phyloP scores from a whole-genome alignment of 1,139 yeast genomes.

The Diutina rugosa region DNA sequence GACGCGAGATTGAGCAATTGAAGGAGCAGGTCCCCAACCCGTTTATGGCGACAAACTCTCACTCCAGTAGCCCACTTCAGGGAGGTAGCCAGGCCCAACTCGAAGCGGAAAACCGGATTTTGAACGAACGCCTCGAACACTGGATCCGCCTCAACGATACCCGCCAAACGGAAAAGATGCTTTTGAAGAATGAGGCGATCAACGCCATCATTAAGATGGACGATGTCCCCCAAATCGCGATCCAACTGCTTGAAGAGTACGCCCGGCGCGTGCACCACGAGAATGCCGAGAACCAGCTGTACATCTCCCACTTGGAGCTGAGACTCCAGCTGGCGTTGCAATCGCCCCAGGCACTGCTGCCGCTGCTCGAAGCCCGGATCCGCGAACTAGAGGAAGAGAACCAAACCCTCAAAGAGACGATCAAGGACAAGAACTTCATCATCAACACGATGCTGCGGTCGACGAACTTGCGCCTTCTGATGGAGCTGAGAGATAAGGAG shows the following conservation, averaged over 20 bases:
- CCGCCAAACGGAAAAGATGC: slow-evolving; percentile 40
- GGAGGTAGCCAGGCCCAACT: slow-evolving; percentile 18
- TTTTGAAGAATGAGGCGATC: slow-evolving; percentile 40
- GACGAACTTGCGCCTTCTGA: slow-evolving; percentile 35
- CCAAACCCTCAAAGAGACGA: slow-evolving; percentile 43
- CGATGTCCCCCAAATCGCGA: slow-evolving; percentile 21
- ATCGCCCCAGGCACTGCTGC: slow-evolving; percentile 3
- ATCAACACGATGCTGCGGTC: slow-evolving; percentile 62
- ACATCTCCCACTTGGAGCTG: slow-evolving; percentile 48
- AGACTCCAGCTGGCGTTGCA: slow-evolving; percentile 23
- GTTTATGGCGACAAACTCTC: not conserved
- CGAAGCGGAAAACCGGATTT: slow-evolving; percentile 46
- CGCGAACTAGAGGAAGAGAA: slow-evolving; percentile 65
- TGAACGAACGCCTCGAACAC: slow-evolving; percentile 61
- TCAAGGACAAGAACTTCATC: slow-evolving; percentile 63
- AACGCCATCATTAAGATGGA: slow-evolving; percentile 34
- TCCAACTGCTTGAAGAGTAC: slow-evolving; percentile 35
- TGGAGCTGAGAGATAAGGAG: slow-evolving; percentile 11
- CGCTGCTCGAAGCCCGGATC: slow-evolving; percentile 15
- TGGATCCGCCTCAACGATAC: slow-evolving; percentile 48
- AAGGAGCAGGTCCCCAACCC: not conserved
- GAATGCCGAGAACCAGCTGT: slow-evolving; percentile 50
- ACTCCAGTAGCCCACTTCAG: not conserved
- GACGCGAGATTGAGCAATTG: slow-evolving; percentile 18
- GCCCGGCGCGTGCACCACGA: slow-evolving; percentile 32